These are phyloP conservation scores for Pezicula neosporulosa DNA, from an alignment of 2,329 filamentous ascomycete genomes.

Conservation along the genomic window DNA sequence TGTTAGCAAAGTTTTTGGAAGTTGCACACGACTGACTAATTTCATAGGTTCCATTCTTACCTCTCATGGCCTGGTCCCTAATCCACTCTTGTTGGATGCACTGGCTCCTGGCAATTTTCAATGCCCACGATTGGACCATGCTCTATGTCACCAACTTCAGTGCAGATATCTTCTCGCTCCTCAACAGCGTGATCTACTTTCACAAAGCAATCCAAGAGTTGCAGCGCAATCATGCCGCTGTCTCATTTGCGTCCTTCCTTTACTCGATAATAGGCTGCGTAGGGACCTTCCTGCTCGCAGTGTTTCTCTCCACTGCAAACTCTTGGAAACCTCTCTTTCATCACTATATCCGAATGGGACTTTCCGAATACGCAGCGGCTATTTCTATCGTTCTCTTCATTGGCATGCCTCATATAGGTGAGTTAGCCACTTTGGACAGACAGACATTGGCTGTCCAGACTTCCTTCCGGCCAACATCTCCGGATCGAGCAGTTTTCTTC, in stretches of 20 bases:
- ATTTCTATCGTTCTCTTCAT: conserved; percentile 66
- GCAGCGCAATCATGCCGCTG: conserved; percentile 50
- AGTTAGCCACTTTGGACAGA: conserved; percentile 55
- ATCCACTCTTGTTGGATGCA: conserved; percentile 66
- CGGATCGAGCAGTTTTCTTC: conserved; percentile 52
- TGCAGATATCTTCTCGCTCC: conserved; percentile 62
- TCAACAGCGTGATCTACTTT: conserved; percentile 68
- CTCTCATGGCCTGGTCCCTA: conserved; percentile 65
- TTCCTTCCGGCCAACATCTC: conserved; percentile 53
- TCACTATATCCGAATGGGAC: conserved; percentile 55
- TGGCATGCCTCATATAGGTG: conserved; percentile 57
- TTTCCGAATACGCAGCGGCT: conserved; percentile 62
- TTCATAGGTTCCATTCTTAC: conserved; percentile 53
- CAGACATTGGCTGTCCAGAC: conserved; percentile 53
- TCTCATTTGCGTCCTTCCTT: conserved; percentile 60
- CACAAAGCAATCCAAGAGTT: conserved; percentile 65
- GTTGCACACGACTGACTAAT: background rate
- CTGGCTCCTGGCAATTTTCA: conserved; percentile 59
- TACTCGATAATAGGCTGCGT: conserved; percentile 62
- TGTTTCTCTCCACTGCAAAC: conserved; percentile 58
- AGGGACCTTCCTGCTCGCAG: conserved; percentile 60
- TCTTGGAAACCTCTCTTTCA: conserved; percentile 61
- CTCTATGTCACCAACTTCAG: conserved; percentile 65
- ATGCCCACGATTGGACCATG: conserved; percentile 70
- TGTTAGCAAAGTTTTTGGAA: background rate